Conservation (phyloP, 495 filamentous ascomycete species). For the Aspergillus sclerotiicarbonarius region DNA sequence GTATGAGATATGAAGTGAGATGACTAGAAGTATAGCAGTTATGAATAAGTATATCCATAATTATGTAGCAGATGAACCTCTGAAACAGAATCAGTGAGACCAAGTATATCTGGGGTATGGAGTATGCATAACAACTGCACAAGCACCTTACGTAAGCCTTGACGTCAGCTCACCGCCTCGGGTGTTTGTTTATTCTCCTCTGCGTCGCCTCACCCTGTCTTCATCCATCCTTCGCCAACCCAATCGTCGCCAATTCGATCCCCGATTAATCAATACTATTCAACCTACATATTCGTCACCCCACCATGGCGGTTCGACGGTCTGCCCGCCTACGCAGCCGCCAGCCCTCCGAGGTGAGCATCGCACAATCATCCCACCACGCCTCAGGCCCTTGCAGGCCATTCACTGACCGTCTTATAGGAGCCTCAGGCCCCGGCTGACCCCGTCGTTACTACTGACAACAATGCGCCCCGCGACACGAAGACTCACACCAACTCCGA, state of each 20-base stretch:
- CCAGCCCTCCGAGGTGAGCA: conserved; percentile 29
- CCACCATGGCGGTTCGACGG: conserved; percentile 39
- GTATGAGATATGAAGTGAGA: neutral
- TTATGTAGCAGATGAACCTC: neutral
- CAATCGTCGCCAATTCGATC: neutral
- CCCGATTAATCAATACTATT: neutral
- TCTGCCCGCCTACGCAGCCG: conserved; percentile 39
- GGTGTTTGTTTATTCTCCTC: conserved; percentile 22
- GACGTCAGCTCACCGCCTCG: conserved; percentile 28
- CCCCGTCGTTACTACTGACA: conserved; percentile 8
- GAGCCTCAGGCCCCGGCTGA: conserved; percentile 16
- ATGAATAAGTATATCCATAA: neutral
- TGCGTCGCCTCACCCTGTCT: neutral
- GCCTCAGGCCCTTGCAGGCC: conserved; percentile 14
- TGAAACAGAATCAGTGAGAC: too few relatives aligned
- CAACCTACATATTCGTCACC: neutral
- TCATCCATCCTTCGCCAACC: conserved; percentile 6
- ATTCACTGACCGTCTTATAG: conserved; percentile 20
- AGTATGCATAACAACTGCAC: neutral
- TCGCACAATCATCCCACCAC: conserved; percentile 1
- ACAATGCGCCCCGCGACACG: conserved; percentile 13
- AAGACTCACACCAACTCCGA: conserved; percentile 2
- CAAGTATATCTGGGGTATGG: too few relatives aligned
- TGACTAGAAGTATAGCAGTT: neutral
- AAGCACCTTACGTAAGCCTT: conserved; percentile 3